Evolutionary conservation across 1,284 basidiomycete genomes (phyloP).

Genomic region (Exobasidium cylindrosporum): DNA sequence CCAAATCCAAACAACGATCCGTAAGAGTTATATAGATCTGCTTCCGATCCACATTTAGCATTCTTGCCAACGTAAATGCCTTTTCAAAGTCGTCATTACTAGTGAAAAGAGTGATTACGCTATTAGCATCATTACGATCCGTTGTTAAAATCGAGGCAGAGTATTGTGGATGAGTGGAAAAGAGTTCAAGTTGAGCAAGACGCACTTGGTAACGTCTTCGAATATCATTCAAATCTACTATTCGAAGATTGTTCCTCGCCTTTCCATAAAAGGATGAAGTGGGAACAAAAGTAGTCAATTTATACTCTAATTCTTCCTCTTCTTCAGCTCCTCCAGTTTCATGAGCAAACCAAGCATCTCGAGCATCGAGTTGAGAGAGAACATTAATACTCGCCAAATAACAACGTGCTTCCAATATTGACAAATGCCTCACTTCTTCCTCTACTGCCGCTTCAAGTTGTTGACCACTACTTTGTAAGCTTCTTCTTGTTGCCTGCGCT

Average conservation of each 20-base stretch:
- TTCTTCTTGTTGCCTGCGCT: constrained; percentile 8
- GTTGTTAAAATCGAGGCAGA: constrained; percentile 25
- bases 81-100: constrained; percentile 75
- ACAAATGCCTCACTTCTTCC: constrained; percentile 57
- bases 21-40: constrained; percentile 78
- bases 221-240: constrained; percentile 43
- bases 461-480: background rate
- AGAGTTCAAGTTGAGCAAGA: constrained; percentile 73
- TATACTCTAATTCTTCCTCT: constrained; percentile 8
- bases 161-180: constrained; percentile 64
- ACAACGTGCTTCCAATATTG: constrained; percentile 71
- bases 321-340: constrained; percentile 9
- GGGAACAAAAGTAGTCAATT: constrained; percentile 74
- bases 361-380: constrained; percentile 73
- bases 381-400: constrained; percentile 86
- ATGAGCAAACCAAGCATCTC: constrained; percentile 76
- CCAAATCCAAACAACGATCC: constrained; percentile 66
- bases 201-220: constrained; percentile 79
- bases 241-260: constrained; percentile 57
- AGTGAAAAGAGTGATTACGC: constrained; percentile 76
- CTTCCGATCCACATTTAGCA: constrained; percentile 78
- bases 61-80: constrained; percentile 74
- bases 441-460: background rate
- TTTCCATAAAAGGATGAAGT: constrained; percentile 59
- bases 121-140: constrained; percentile 45